Evolutionary conservation across 2,329 filamentous ascomycete genomes (phyloP), one percentile per base, ranked within the genome.

Genomic region (Ascochyta clinopodiicola): DNA sequence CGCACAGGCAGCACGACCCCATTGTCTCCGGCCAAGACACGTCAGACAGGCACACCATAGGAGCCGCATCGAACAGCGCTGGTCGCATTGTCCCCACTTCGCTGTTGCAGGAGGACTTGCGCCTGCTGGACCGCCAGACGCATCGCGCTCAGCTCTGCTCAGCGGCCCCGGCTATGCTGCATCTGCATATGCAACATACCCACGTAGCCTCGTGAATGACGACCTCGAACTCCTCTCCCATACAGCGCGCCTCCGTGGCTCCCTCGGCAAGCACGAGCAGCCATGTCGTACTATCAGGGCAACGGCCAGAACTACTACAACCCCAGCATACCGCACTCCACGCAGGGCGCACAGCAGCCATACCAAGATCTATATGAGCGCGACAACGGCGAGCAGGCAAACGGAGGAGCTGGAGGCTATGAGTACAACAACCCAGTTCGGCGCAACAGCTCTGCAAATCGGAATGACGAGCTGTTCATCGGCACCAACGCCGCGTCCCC

Each of bases 351-450:
- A 39, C 72, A 67, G 19, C 58, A 60, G 56, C 70, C 69, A 39
- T 74, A 76, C 54, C 72, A 73, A 50, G 70, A 72, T 56, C 59
- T 68, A n/a, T 70, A 75, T 59, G 62, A 80, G 59, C 92, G 91
- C 79, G 88, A 92, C 73, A 86, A 83, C 63, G 90, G 88, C 61
- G 91, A 95, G 73, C 90, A 94, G 72, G 77, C 79, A 44, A 85
- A 86, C 51, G 77, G 67, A 22, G 67, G 78, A 53, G 75, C 77
- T 38, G 63, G 67, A 15, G 68, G 67, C 52, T 73, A 76, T 53
- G 72, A 71, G 35, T 78, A 78, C 49, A 63, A 67, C 17, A 69
- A 68, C 49, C 69, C 72, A 21, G 75, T 75, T 61, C 61, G 71
- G 27, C 70, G 69, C 61, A 71, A 60, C 63, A 77, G 66, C 71